Evolutionary conservation across 139 green algal species (phyloP), one percentile per base, ranked within the genome.

Genomic region (Chlamydomonas sp.): DNA sequence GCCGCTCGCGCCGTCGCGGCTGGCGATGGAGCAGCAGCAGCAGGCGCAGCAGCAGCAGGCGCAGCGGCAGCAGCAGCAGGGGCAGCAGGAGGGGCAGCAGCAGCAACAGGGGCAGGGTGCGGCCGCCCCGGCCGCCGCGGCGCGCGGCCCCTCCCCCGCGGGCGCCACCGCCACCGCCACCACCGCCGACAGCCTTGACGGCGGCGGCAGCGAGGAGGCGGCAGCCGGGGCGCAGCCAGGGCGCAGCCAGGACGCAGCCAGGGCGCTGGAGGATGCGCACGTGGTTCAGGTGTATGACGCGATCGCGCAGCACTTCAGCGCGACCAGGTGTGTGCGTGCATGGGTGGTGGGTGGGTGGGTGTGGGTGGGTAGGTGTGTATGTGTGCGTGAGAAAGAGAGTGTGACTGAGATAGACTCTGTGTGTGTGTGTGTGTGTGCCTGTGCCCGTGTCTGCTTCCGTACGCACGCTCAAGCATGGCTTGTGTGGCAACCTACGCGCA

Each of bases 251-350:
- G n/a, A n/a, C n/a, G n/a, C n/a, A n/a, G n/a, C 73, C 50, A 64
- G 22, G 33, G 47, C 67, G 29, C 57, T 95, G 48, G 88, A 95
- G 78, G 59, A 70, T 4, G 30, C 66, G 35, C 74, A 91, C 72
- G 93, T 98, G 35, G 81, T 92, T 58, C 47, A 76, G 20, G 91
- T 99, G 61, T 99, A 99, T 72, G 84, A 99, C 65, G 86, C 85
- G 5, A 98, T 99, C 37, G 95, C 95, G 2, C 74, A 81, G 5
- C 95, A 99, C 83, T 99, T 99, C 82, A 90, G 83, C 57, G 73
- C 89, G 10, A 99, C 95, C 0, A 78, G 88, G 83, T 88, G 43
- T 49, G 58, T 30, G 50, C 43, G 16, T 10, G 43, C 60, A 67
- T 47, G 60, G 43, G n/a, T n/a, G n/a, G n/a, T n/a, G n/a, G n/a